Base-by-base conservation (phyloP, 208 protist species). In the Acanthamoeba triangularis region DNA sequence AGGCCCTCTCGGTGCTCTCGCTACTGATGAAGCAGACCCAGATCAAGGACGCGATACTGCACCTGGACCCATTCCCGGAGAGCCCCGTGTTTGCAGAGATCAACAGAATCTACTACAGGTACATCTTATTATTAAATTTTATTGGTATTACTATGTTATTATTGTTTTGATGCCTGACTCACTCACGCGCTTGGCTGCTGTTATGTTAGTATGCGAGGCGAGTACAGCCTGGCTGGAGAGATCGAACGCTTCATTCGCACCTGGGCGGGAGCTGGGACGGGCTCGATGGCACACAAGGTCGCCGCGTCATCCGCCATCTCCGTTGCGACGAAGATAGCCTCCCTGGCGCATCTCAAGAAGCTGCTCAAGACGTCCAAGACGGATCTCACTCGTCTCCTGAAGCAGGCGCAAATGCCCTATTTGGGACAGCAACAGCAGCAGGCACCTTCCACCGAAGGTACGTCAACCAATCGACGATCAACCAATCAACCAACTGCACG, bases 51-150 rank as follows among this genome's bases (percentile, higher is more conserved):
- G 90, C 90, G 8, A 94, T 94, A 25, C 44, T 56, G 23, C 44
- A 30, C 28, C 90, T 94, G 16, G 90, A 94, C 52, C 90, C 90
- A 6, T 94, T 94, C 28, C 90, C 90, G 37, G 90, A 94, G 8
- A 84, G 16, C 30, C 25, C 44, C 16, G 67, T 52, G 4, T 94
- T 94, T 35, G 65, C 37, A 0, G 41, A n/a, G 14, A 67, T 94
- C 44, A 94, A 94, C 69, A 2, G 25, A n/a, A 82, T 82, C 49
- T 94, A 94, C 69, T 94, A 94, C 65, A 56, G 69, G 90, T 94
- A 82, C 41, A 11, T 76, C 44, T 49, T 28, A n/a, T 85, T 23
- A 37, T 28, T 10, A n/a, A n/a, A n/a, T n/a, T n/a, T n/a, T n/a
- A n/a, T n/a, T n/a, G n/a, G n/a, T 30, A 56, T 18, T 61, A 33